Conservation (phyloP, 2,329 filamentous ascomycete species). For the Arthrinium puccinioides region DNA sequence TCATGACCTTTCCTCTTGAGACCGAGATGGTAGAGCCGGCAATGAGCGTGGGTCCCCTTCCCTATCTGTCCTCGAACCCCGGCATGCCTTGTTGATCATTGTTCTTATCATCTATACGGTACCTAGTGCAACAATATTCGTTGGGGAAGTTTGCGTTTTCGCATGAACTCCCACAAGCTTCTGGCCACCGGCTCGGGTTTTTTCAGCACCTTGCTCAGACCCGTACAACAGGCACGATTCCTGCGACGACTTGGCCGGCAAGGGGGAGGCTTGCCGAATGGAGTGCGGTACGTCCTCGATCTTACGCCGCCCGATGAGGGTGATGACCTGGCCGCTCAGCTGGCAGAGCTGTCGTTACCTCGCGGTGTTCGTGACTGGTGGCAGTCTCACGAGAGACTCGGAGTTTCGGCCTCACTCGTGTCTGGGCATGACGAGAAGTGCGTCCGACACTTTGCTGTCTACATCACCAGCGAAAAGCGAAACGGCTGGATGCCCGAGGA, state of each 20-base stretch:
- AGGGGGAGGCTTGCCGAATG: constrained; percentile 19
- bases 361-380: constrained; percentile 49
- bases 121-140: constrained; percentile 25
- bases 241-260: constrained; percentile 25
- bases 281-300: constrained; percentile 53
- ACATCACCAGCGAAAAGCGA: too few species aligned
- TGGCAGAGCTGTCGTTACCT: constrained; percentile 52
- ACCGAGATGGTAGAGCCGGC: too few species aligned
- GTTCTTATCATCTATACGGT: too few species aligned
- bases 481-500: background rate
- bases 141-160: constrained; percentile 28
- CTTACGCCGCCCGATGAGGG: constrained; percentile 55
- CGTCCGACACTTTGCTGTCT: too few species aligned
- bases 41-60: too few species aligned
- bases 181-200: constrained; percentile 35
- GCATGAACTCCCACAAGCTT: constrained; percentile 39
- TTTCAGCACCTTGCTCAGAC: constrained; percentile 38
- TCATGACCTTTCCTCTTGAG: constrained; percentile 32
- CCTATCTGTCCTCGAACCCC: too few species aligned
- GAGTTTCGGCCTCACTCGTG: constrained; percentile 30
- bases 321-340: constrained; percentile 52
- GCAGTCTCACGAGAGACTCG: constrained; percentile 26
- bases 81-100: too few species aligned
- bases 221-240: constrained; percentile 31
- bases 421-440: constrained; percentile 40